phyloP scores from a whole-genome alignment of 179 eudicot species.

The Heliamphora pulchella region DNA sequence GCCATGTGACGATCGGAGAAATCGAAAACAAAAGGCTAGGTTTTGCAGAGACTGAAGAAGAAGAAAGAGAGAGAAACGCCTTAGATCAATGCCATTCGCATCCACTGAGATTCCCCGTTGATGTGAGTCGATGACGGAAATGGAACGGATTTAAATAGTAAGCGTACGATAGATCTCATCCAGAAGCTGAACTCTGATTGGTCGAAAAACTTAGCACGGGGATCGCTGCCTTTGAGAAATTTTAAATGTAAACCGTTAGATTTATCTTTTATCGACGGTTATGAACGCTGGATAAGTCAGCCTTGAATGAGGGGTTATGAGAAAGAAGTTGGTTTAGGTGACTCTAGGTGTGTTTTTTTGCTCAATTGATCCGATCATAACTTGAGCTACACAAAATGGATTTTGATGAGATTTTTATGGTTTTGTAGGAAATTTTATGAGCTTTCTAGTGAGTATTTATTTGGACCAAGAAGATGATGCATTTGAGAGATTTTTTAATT shows the following conservation, averaged over 20 bases:
- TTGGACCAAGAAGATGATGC: not conserved
- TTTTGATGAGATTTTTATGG: conserved; percentile 25
- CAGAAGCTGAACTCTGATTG: conserved; percentile 43
- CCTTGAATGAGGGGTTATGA: conserved; percentile 21
- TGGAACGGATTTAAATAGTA: conserved; percentile 42
- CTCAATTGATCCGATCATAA: conserved; percentile 34
- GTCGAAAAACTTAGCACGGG: conserved; percentile 37
- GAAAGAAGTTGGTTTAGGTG: not conserved
- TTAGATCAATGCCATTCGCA: not conserved
- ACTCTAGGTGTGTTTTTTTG: conserved; percentile 49
- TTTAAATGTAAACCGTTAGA: conserved; percentile 41
- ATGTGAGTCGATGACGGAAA: conserved; percentile 15
- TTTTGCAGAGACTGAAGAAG: not conserved
- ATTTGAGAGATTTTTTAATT: conserved; percentile 19
- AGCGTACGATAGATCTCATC: conserved; percentile 21
- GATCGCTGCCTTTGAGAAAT: conserved; percentile 29
- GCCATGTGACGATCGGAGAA: conserved; percentile 13
- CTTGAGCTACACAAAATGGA: conserved; percentile 29
- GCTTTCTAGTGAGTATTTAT: conserved; percentile 38
- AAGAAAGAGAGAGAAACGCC: not conserved
- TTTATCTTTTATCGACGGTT: conserved; percentile 46
- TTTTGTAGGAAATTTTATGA: conserved; percentile 33
- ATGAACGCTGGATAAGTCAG: not conserved
- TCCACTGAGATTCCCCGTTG: not conserved
- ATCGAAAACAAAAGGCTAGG: not conserved